A percentile compares a stretch with the other conserved stretches of the same genome.
These are phyloP conservation scores for Colletotrichum salicis DNA, from an alignment of 2,329 filamentous ascomycete genomes.

Conservation along the genomic window DNA sequence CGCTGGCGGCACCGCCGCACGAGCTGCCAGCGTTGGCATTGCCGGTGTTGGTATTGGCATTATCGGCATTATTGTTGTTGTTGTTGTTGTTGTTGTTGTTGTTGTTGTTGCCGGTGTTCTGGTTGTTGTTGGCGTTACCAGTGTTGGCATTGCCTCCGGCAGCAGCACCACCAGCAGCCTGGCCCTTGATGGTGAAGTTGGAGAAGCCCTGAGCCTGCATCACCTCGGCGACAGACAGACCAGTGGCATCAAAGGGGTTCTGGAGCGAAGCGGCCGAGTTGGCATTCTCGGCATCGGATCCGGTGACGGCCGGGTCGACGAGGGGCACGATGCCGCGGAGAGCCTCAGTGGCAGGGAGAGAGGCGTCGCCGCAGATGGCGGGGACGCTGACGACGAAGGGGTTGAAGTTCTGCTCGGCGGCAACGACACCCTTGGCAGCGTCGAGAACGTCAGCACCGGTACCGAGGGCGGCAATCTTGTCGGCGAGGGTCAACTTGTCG, in stretches of 20 bases:
- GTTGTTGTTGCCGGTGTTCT: not conserved
- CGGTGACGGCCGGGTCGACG: slow-evolving; percentile 71
- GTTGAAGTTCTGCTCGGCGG: slow-evolving; percentile 80
- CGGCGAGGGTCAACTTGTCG: slow-evolving; percentile 72
- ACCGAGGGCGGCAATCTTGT: slow-evolving; percentile 72
- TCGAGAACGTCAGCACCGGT: slow-evolving; percentile 67
- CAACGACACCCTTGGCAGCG: slow-evolving; percentile 71
- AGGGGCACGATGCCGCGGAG: slow-evolving; percentile 75
- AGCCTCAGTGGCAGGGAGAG: slow-evolving; percentile 68
- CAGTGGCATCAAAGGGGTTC: slow-evolving; percentile 66
- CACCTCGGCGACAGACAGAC: slow-evolving; percentile 74
- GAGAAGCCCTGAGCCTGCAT: slow-evolving; percentile 70
- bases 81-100: no score
- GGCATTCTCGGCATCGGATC: slow-evolving; percentile 67
- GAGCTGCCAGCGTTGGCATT: slow-evolving; percentile 25
- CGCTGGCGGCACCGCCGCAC: slow-evolving; percentile 18
- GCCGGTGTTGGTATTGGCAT: not conserved
- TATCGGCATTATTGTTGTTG: slow-evolving; percentile 27
- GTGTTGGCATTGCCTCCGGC: slow-evolving; percentile 35
- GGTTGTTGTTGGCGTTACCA: slow-evolving; percentile 14
- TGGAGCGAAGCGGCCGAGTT: slow-evolving; percentile 64
- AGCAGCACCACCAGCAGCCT: slow-evolving; percentile 46
- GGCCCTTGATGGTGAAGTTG: slow-evolving; percentile 64
- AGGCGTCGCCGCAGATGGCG: slow-evolving; percentile 71
- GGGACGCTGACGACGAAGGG: slow-evolving; percentile 69